Conservation (phyloP, 805 yeast species). For the Wickerhamiella parazyma region DNA sequence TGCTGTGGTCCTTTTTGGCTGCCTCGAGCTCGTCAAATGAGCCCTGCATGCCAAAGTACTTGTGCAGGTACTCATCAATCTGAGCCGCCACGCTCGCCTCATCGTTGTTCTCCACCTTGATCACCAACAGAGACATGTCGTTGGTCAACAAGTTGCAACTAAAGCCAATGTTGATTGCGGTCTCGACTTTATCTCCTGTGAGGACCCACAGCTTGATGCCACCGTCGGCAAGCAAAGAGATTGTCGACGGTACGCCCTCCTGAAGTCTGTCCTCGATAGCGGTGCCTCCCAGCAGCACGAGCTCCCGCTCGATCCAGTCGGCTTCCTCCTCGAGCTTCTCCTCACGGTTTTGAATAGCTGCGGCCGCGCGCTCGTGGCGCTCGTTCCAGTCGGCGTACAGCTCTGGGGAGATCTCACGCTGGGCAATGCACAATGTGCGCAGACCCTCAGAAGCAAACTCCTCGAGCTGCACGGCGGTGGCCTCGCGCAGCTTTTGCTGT, state of each 20-base stretch:
- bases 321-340: slow-evolving; percentile 43
- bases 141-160: slow-evolving; percentile 62
- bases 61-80: slow-evolving; percentile 37
- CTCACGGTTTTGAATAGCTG: slow-evolving; percentile 49
- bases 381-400: slow-evolving; percentile 42
- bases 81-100: slow-evolving; percentile 21
- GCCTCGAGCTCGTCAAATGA: slow-evolving; percentile 33
- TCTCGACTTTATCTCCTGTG: slow-evolving; percentile 75
- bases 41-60: slow-evolving; percentile 38
- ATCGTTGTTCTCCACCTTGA: slow-evolving; percentile 28
- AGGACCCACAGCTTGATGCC: slow-evolving; percentile 77
- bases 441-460: slow-evolving; percentile 69
- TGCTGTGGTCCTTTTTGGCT: slow-evolving; percentile 49
- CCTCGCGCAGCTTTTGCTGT: slow-evolving; percentile 36
- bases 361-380: slow-evolving; percentile 44
- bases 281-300: slow-evolving; percentile 59
- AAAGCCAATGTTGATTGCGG: slow-evolving; percentile 81
- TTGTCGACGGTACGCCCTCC: slow-evolving; percentile 68
- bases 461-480: slow-evolving; percentile 58
- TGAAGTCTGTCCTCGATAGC: slow-evolving; percentile 74
- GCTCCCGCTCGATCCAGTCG: slow-evolving; percentile 45
- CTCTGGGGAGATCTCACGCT: slow-evolving; percentile 35
- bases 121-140: slow-evolving; percentile 55
- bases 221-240: slow-evolving; percentile 52
- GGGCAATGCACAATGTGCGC: slow-evolving; percentile 65